Evolutionary conservation across 208 protist genomes (phyloP).

Genomic region (Crithidia mellificae): DNA sequence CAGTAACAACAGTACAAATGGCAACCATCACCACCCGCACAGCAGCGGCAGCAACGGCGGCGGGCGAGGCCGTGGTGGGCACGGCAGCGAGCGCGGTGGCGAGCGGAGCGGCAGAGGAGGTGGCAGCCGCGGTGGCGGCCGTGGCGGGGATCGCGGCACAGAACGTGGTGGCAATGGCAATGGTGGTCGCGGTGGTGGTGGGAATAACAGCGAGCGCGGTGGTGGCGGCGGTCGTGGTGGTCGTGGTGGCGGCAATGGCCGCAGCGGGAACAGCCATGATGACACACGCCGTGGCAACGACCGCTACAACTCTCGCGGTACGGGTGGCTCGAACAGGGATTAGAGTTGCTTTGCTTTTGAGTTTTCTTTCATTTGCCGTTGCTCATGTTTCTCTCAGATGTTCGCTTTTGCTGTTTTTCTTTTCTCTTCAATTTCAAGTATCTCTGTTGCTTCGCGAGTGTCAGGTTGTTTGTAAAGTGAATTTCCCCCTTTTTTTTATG

Average conservation of each 20-base stretch:
- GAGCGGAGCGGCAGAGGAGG: too few relatives aligned
- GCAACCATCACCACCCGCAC: not conserved
- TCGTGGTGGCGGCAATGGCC: not conserved
- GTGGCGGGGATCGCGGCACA: slow-evolving; percentile 6
- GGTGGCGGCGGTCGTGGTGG: not conserved
- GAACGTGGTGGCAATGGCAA: slow-evolving; percentile 2
- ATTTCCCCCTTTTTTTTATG: too few relatives aligned
- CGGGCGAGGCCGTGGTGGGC: too few relatives aligned
- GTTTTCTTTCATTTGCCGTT: slow-evolving; percentile 10
- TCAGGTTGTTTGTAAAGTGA: too few relatives aligned
- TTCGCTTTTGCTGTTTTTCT: slow-evolving; percentile 3
- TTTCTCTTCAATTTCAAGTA: too few relatives aligned
- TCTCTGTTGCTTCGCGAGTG: too few relatives aligned
- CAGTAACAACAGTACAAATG: too few relatives aligned
- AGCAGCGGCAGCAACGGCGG: too few relatives aligned
- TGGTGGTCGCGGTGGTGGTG: slow-evolving; percentile 9
- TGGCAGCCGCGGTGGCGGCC: not conserved
- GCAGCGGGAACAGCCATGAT: slow-evolving; percentile 10
- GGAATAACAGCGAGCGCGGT: not conserved
- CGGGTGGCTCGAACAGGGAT: slow-evolving; percentile 13
- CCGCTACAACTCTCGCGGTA: slow-evolving; percentile 17
- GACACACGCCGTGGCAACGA: slow-evolving; percentile 13
- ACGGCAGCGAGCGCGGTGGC: too few relatives aligned
- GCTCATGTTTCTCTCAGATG: slow-evolving; percentile 20
- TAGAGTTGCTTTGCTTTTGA: not conserved